Base-by-base conservation (phyloP, 202 grass and related monocot species). In the Panicum virgatum region DNA sequence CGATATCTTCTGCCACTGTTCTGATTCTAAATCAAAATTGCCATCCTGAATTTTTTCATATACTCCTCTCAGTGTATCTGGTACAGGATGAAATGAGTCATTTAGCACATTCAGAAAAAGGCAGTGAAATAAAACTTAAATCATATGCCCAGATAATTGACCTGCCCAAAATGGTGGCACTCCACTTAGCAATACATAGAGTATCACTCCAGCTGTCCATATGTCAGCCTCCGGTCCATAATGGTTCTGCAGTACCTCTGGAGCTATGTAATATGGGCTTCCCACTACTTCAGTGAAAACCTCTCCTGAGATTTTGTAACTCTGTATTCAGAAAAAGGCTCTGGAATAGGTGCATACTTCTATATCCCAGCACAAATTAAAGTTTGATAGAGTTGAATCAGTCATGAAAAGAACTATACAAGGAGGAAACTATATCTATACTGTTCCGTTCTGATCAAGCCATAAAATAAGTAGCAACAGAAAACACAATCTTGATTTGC, bases 201-300 rank as follows among this genome's bases (percentile, higher is more conserved):
- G 82, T 68, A 91, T 91, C n/a, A 88, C 85, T 82, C 89, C 89
- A 45, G 66, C 81, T 67, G 85, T 88, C 89, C 89, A 91, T 54
- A 87, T 59, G 84, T 91, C 85, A 56, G 89, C 85, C 69, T 88
- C 85, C 3, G 85, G 82, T 65, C 89, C 85, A 87, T 91, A 88
- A 50, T 47, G 56, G 43, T 87, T 87, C 34, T 69, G 45, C 71
- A 87, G 38, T 85, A 91, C 89, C 53, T 88, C 89, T 67, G 85
- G 85, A 68, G 89, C 89, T 73, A 91, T 83, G 50, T 91, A 91
- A 37, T 82, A 91, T 48, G 85, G 85, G 27, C 85, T 88, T 53
- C 85, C 85, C 16, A 88, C 85, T 53, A 82, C 59, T 56, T 88
- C 66, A 30, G 77, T 78, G 52, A 91, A 91, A 73, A 88, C 45